Evolutionary conservation across 2,329 filamentous ascomycete genomes (phyloP).

Genomic region (Anisogramma anomala): DNA sequence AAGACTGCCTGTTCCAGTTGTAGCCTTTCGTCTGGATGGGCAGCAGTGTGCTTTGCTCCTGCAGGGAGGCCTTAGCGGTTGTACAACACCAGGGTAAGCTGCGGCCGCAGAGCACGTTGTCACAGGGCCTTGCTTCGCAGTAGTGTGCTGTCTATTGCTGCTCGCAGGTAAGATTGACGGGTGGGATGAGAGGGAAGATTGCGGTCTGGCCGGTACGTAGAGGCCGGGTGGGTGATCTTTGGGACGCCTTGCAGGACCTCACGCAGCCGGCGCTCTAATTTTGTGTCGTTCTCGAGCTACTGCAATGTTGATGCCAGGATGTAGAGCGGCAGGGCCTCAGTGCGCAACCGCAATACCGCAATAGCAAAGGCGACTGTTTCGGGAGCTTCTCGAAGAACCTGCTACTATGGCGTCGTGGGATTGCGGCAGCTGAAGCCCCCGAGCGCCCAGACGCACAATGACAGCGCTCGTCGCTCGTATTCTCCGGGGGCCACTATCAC

Average conservation of each 20-base stretch:
- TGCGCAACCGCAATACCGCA: constrained; percentile 13
- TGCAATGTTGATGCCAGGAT: constrained; percentile 12
- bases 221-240: not conserved
- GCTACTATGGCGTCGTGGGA: constrained; percentile 2
- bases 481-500: constrained; percentile 18
- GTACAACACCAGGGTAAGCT: constrained; percentile 18
- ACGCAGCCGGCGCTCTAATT: constrained; percentile 2
- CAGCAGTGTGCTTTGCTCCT: constrained; percentile 15
- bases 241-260: constrained; percentile 15
- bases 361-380: constrained; percentile 5
- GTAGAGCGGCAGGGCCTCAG: constrained; percentile 8
- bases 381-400: constrained; percentile 12
- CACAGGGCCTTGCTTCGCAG: constrained; percentile 14
- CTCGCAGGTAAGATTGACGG: constrained; percentile 9
- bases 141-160: constrained; percentile 7
- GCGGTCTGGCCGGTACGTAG: not conserved
- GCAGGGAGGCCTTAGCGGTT: constrained; percentile 21
- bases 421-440: constrained; percentile 8
- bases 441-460: constrained; percentile 18
- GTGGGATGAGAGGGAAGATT: not conserved
- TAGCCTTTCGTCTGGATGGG: constrained; percentile 11
- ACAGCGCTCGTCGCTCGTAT: constrained; percentile 25
- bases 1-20: constrained; percentile 11
- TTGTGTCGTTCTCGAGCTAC: constrained; percentile 6
- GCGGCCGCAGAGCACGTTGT: constrained; percentile 19